Conservation (phyloP, 106 monocot species). For the Phalaenopsis equestris region DNA sequence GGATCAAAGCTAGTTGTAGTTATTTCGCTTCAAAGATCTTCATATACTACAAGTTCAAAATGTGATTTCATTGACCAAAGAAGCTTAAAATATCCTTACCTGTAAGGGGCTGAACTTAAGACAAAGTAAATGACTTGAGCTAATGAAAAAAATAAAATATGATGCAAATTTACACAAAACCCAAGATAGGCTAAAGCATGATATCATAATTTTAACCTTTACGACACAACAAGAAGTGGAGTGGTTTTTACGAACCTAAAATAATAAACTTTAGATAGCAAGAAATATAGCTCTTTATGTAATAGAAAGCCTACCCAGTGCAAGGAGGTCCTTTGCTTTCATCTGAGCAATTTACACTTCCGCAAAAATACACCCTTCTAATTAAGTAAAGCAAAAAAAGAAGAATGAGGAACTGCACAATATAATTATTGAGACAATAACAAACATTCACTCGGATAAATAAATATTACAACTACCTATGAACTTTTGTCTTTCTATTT, state of each 20-base stretch:
- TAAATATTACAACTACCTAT: slow-evolving; percentile 40
- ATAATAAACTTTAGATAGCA: neutral
- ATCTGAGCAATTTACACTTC: slow-evolving; percentile 80
- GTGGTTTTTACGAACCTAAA: neutral
- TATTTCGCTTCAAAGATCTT: too few species aligned
- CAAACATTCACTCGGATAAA: neutral
- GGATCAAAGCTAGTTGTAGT: too few species aligned
- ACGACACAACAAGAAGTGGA: neutral
- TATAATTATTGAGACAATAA: neutral
- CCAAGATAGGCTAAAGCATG: neutral
- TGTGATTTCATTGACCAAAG: too few species aligned
- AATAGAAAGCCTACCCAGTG: slow-evolving; percentile 50
- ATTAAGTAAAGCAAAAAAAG: slow-evolving; percentile 9
- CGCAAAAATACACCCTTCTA: slow-evolving; percentile 68
- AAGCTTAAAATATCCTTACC: too few species aligned
- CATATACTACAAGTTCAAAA: too few species aligned
- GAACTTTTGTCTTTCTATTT: slow-evolving; percentile 58
- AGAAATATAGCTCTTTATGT: neutral
- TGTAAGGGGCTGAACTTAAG: neutral
- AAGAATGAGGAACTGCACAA: neutral
- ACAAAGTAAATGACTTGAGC: neutral
- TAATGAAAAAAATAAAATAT: neutral
- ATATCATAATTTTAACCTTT: neutral
- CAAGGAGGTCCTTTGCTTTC: slow-evolving; percentile 91
- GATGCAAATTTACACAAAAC: neutral